phyloP scores from a whole-genome alignment of 331 rosid genomes.

The Rosa hybrid region DNA sequence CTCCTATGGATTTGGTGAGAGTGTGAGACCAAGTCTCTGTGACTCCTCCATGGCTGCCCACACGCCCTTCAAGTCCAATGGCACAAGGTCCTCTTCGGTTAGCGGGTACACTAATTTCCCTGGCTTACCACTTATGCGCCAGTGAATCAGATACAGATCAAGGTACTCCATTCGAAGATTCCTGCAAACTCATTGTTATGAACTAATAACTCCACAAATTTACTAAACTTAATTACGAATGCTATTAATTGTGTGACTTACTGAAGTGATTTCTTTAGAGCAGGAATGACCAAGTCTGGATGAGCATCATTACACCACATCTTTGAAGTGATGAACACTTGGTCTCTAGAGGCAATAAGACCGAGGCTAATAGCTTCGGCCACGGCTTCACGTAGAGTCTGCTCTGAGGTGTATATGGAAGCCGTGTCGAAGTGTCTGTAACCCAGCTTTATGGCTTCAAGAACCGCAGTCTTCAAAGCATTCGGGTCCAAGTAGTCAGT shows the following conservation, averaged over 20 bases:
- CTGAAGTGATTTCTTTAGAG: slow-evolving; percentile 38
- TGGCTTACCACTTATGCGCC: slow-evolving; percentile 46
- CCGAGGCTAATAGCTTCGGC: slow-evolving; percentile 45
- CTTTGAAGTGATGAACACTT: slow-evolving; percentile 53
- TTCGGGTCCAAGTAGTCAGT: slow-evolving; percentile 38
- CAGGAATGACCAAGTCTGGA: slow-evolving; percentile 46
- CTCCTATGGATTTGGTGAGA: slow-evolving; percentile 54
- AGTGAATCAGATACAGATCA: slow-evolving; percentile 54
- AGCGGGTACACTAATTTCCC: not conserved
- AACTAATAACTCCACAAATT: not conserved
- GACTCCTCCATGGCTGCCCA: slow-evolving; percentile 59
- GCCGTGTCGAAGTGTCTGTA: slow-evolving; percentile 72
- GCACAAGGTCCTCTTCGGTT: slow-evolving; percentile 29
- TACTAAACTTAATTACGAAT: not conserved
- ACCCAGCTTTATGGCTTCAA: slow-evolving; percentile 58
- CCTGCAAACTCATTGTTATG: slow-evolving; percentile 21
- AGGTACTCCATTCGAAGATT: slow-evolving; percentile 44
- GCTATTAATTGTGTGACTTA: not conserved
- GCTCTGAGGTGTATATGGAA: slow-evolving; percentile 52
- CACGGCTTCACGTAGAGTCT: slow-evolving; percentile 53
- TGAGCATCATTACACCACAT: slow-evolving; percentile 44
- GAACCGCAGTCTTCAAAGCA: slow-evolving; percentile 37
- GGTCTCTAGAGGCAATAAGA: not conserved
- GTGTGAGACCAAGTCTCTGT: slow-evolving; percentile 42
- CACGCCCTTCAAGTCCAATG: slow-evolving; percentile 54